Conservation (phyloP, 805 yeast genomes). For the Candida tibetensis region DNA sequence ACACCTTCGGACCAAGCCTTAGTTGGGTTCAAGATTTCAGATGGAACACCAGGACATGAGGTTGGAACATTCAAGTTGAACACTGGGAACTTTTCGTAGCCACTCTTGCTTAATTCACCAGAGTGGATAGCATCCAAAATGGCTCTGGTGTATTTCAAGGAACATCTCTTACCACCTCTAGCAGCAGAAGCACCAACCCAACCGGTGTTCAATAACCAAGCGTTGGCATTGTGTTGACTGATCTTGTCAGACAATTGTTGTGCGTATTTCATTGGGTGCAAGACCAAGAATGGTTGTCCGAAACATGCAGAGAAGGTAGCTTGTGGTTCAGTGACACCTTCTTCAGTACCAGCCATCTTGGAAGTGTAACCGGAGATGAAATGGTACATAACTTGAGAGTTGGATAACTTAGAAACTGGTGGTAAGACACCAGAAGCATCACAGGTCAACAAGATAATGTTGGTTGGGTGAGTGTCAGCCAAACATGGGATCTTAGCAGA, state of each 20-base stretch:
- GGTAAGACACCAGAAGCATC: conserved; percentile 98
- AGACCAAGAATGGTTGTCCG: conserved; percentile 97
- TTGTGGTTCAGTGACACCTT: conserved; percentile 97
- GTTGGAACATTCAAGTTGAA: conserved; percentile 89
- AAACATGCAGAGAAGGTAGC: conserved; percentile 98
- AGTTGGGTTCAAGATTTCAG: conserved; percentile 82
- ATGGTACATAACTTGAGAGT: conserved; percentile 98
- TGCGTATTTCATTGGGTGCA: conserved; percentile 98
- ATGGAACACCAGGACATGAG: conserved; percentile 76
- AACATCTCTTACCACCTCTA: conserved; percentile 95
- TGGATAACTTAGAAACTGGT: conserved; percentile 89
- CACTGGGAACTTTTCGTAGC: conserved; percentile 79
- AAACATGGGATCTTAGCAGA: conserved; percentile 94
- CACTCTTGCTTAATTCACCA: conserved; percentile 77
- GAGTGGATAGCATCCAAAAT: conserved; percentile 91
- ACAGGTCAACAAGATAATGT: conserved; percentile 89
- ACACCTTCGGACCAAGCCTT: conserved; percentile 64
- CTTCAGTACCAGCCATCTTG: conserved; percentile 99
- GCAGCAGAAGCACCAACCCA: conserved; percentile 96
- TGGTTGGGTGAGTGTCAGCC: conserved; percentile 87
- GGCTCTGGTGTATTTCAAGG: conserved; percentile 95
- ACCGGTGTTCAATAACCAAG: conserved; percentile 97
- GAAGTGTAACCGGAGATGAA: conserved; percentile 98
- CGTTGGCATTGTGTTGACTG: conserved; percentile 80
- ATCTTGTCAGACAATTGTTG: conserved; percentile 94